Evolutionary conservation across 192 early-diverging fungal species (phyloP), one percentile per base, ranked within the genome.

Genomic region (Rhizophlyctis rosea): DNA sequence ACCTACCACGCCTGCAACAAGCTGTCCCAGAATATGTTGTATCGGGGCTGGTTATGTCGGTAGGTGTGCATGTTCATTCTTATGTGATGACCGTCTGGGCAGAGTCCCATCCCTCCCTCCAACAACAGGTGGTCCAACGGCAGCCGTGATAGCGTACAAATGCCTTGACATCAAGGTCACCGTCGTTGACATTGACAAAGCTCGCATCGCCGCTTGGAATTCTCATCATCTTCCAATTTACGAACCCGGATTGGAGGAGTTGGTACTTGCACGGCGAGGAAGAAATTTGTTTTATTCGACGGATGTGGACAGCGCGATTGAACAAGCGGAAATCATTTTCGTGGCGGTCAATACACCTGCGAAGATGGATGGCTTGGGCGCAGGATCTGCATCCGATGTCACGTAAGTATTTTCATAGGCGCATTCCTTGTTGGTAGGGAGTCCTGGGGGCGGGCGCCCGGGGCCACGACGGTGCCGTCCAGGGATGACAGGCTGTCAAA

Each of bases 31-130:
- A 67, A 90, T 94, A 51, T 92, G 91, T 78, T 95, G 90, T 69
- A 90, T 95, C 71, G 92, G 92, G 60, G 92, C 92, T 59, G 92
- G 92, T 54, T 95, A 95, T 76, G 91, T 95, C 47, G 92, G 92
- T 89, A 75, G 61, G 82, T 71, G 31, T 35, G 9, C 18, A 13
- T 13, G 9, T 47, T n/a, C 39, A 9, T n/a, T n/a, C 39, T n/a
- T 47, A 9, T 47, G 9, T 9, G 9, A 47, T n/a, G 9, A 13
- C 9, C 18, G 9, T n/a, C 39, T n/a, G 39, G 5, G 27, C 49
- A 5, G 5, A n/a, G n/a, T 47, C 27, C 18, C 49, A 24, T 3
- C n/a, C 27, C 49, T 3, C n/a, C n/a, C n/a, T n/a, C n/a, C n/a
- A n/a, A n/a, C n/a, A n/a, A n/a, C 53, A 90, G 89, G 89, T 66